These are phyloP conservation scores for Saccharomyces hybrid DNA, from an alignment of 1,139 yeast species.

Conservation along the genomic window DNA sequence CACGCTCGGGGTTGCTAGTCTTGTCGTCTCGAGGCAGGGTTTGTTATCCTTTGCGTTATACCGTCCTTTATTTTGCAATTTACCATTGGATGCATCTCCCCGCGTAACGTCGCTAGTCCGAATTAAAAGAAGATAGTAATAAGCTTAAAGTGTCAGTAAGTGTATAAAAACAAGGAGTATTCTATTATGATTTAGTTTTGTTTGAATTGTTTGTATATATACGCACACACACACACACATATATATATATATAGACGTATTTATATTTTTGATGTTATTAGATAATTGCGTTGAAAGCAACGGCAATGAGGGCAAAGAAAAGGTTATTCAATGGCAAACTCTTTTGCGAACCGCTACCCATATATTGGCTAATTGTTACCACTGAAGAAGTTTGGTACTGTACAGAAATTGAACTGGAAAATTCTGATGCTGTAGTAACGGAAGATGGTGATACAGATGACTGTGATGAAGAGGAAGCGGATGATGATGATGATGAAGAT, in stretches of 20 bases:
- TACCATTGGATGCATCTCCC: neutral
- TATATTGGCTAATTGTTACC: neutral
- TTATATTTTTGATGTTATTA: neutral
- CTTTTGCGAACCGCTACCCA: neutral
- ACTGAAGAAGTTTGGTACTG: neutral
- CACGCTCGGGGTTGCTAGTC: neutral
- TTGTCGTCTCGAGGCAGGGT: neutral
- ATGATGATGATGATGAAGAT: neutral
- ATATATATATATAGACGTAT: neutral
- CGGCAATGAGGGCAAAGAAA: neutral
- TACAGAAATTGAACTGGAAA: neutral
- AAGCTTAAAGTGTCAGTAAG: neutral
- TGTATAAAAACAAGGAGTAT: neutral
- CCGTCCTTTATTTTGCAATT: neutral
- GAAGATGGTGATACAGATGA: neutral
- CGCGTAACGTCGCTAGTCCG: neutral
- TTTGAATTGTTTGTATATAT: neutral
- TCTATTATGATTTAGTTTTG: neutral
- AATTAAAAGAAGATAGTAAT: neutral
- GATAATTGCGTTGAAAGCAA: neutral
- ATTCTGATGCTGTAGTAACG: neutral
- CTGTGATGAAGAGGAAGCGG: conserved; percentile 1
- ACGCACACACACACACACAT: too few species aligned
- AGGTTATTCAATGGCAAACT: neutral
- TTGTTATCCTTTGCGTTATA: neutral